phyloP scores from a whole-genome alignment of 2,329 filamentous ascomycete genomes.

The Ophiosphaerella herpotricha region DNA sequence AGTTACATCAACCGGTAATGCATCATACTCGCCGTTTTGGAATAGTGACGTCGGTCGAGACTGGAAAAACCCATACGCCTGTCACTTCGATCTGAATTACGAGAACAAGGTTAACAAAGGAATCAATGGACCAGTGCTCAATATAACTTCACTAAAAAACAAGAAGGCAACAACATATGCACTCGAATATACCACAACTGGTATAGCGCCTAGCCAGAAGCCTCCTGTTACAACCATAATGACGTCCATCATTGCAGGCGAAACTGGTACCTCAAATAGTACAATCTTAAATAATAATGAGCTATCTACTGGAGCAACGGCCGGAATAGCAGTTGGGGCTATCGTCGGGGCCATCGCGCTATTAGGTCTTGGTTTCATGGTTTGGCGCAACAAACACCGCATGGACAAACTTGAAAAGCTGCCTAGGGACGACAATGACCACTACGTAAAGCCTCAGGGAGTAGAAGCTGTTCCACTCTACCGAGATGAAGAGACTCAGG shows the following conservation, averaged over 20 bases:
- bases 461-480: not conserved
- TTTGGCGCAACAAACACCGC: slow-evolving; percentile 5
- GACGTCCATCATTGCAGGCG: not conserved
- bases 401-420: slow-evolving; percentile 1
- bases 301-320: slow-evolving; percentile 4
- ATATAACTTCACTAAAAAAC: slow-evolving; percentile 3
- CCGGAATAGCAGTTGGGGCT: slow-evolving; percentile 5
- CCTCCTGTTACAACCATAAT: not conserved
- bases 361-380: not conserved
- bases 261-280: not conserved
- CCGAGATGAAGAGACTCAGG: not conserved
- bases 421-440: not conserved
- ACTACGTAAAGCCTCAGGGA: not conserved
- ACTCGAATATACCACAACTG: slow-evolving; percentile 1
- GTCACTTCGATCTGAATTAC: slow-evolving; percentile 9
- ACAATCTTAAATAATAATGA: not conserved
- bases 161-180: slow-evolving; percentile 3
- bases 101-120: not conserved
- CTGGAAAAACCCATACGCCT: slow-evolving; percentile 1
- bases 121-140: not conserved
- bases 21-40: slow-evolving; percentile 1
- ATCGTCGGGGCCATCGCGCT: slow-evolving; percentile 1
- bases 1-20: slow-evolving; percentile 4
- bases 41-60: slow-evolving; percentile 2
- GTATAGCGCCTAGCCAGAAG: not conserved